phyloP scores from a whole-genome alignment of 2,329 filamentous ascomycete species.

The Penicillium sp. region DNA sequence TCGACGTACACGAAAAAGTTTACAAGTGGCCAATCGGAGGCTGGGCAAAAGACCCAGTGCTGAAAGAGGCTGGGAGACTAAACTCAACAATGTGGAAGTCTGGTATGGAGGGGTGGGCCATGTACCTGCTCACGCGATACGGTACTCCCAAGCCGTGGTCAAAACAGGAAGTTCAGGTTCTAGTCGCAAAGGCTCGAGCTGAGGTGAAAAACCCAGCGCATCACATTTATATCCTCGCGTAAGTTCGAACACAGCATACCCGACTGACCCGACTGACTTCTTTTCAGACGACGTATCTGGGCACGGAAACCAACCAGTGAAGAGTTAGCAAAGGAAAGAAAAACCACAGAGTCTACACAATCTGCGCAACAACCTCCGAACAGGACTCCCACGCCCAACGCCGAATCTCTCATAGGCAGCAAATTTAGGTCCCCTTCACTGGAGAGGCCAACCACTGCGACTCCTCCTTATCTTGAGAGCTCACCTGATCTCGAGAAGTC shows the following conservation, averaged over 20 bases:
- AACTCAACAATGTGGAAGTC: constrained; percentile 27
- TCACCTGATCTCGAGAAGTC: not conserved
- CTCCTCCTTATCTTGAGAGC: not conserved
- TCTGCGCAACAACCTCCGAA: not conserved
- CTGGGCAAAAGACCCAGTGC: constrained; percentile 30
- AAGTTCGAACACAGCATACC: not conserved
- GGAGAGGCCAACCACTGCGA: not conserved
- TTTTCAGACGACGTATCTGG: not conserved
- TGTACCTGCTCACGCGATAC: constrained; percentile 29
- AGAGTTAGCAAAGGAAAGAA: not conserved
- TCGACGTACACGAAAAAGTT: constrained; percentile 30
- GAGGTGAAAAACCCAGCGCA: constrained; percentile 8
- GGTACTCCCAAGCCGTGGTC: constrained; percentile 15
- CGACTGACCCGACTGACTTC: not conserved
- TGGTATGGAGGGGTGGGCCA: constrained; percentile 31
- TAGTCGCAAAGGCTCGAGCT: constrained; percentile 4
- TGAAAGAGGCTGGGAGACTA: constrained; percentile 41
- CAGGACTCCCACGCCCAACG: not conserved
- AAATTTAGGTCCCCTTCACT: not conserved
- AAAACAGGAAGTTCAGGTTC: constrained; percentile 10
- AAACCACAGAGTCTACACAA: not conserved
- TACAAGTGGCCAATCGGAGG: constrained; percentile 32
- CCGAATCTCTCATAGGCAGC: not conserved
- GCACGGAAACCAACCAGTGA: not conserved
- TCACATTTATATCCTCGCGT: constrained; percentile 2